phyloP scores from a whole-genome alignment of 371 early-diverging fungal genomes.

The Entomophthora muscae region DNA sequence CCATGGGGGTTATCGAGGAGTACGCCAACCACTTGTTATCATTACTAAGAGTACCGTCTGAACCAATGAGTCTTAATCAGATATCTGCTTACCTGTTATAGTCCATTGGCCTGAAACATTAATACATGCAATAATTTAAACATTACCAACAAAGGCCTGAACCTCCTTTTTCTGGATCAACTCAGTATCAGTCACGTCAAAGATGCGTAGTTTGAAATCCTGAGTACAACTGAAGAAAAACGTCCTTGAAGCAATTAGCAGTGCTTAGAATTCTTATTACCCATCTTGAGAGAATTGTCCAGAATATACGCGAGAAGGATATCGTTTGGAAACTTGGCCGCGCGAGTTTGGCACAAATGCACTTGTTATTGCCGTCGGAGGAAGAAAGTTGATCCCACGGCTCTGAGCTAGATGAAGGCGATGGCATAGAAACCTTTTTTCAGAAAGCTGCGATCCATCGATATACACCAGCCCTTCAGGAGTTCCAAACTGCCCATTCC shows the following conservation, averaged over 20 bases:
- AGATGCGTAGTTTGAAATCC: slow-evolving; percentile 12
- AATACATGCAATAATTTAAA: not conserved
- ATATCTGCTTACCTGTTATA: slow-evolving; percentile 9
- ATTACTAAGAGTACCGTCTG: slow-evolving; percentile 11
- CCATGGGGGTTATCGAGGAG: slow-evolving; percentile 30
- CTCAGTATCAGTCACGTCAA: not conserved
- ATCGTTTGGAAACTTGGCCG: not conserved
- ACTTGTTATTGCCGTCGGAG: not conserved
- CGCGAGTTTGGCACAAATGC: slow-evolving; percentile 10
- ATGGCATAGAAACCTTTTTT: not conserved
- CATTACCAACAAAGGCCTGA: slow-evolving; percentile 4
- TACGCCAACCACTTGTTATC: slow-evolving; percentile 31
- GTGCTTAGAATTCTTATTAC: not conserved
- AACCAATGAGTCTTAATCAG: not conserved
- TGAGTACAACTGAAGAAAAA: slow-evolving; percentile 12
- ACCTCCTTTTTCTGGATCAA: slow-evolving; percentile 10
- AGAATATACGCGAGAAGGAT: slow-evolving; percentile 10
- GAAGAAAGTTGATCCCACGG: not conserved
- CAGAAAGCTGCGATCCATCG: not conserved
- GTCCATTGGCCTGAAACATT: slow-evolving; percentile 12
- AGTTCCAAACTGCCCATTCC: not conserved
- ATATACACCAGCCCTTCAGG: not conserved
- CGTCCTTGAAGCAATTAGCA: not conserved
- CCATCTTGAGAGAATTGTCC: slow-evolving; percentile 15
- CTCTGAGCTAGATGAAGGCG: not conserved